Percentiles rank a stretch among this genome's conserved stretches.
Evolutionary conservation across 2,329 filamentous ascomycete species (phyloP).

Genomic region (Hymenoscyphus occultus): DNA sequence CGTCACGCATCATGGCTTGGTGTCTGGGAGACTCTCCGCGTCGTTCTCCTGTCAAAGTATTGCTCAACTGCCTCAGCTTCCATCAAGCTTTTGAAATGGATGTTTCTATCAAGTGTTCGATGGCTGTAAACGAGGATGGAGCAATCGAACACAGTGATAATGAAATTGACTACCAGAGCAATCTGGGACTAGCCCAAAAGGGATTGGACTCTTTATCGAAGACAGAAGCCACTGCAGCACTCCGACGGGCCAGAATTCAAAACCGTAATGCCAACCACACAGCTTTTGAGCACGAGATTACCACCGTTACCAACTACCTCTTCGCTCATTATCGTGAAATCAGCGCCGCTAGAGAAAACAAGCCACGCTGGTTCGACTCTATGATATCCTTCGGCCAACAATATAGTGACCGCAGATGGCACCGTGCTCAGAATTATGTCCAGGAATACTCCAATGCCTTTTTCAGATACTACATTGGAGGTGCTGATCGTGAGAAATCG

Average conservation of each 20-base stretch:
- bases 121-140: not conserved
- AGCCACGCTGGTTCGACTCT: not conserved
- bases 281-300: too few species aligned
- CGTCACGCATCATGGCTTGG: not conserved
- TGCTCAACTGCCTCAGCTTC: not conserved
- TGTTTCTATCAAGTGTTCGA: not conserved
- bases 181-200: not conserved
- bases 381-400: not conserved
- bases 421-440: not conserved
- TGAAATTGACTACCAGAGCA: not conserved
- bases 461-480: not conserved
- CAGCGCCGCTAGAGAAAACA: not conserved
- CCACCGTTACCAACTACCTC: too few species aligned
- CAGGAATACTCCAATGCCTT: not conserved
- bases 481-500: not conserved
- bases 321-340: too few species aligned
- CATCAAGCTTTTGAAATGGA: not conserved
- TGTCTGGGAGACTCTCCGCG: not conserved
- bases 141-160: not conserved
- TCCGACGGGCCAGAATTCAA: too few species aligned
- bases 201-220: not conserved
- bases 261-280: too few species aligned
- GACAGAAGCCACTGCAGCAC: not conserved
- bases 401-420: not conserved
- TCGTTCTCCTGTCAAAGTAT: not conserved